Percentiles rank a stretch among this genome's conserved stretches.
phyloP scores from a whole-genome alignment of 352 stramenopile species.

The Phytophthora syringae region DNA sequence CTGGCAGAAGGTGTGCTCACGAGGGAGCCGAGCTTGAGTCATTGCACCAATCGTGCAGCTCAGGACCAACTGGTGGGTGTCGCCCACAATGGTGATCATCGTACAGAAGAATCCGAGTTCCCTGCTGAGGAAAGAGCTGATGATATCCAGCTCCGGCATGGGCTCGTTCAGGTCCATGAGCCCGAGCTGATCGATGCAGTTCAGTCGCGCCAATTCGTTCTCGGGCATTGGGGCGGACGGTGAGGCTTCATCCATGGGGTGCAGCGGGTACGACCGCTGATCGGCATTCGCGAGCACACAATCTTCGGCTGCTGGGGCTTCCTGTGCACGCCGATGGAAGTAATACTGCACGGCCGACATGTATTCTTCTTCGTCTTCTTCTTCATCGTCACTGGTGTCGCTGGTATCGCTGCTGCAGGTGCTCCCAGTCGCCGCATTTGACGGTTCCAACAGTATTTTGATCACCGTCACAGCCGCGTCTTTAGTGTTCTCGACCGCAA shows the following conservation, averaged over 20 bases:
- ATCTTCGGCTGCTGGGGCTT: constrained; percentile 28
- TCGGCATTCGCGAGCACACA: constrained; percentile 50
- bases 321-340: constrained; percentile 32
- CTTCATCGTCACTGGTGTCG: constrained; percentile 1
- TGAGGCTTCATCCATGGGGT: constrained; percentile 27
- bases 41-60: constrained; percentile 50
- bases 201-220: constrained; percentile 50
- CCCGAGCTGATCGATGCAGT: constrained; percentile 42
- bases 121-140: constrained; percentile 58
- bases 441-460: constrained; percentile 34
- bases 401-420: constrained; percentile 11
- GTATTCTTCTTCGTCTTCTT: constrained; percentile 23
- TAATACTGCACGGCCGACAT: constrained; percentile 46
- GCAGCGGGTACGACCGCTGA: constrained; percentile 46
- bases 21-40: constrained; percentile 36
- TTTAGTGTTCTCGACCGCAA: background rate
- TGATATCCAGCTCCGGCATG: constrained; percentile 60
- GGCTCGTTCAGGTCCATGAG: constrained; percentile 53
- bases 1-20: constrained; percentile 67
- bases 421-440: background rate
- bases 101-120: constrained; percentile 59
- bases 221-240: constrained; percentile 41
- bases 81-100: constrained; percentile 65
- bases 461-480: constrained; percentile 43
- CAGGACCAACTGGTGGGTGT: constrained; percentile 51